Evolutionary conservation across 805 yeast species (phyloP).

Genomic region (Schwanniomyces vanrijiae): DNA sequence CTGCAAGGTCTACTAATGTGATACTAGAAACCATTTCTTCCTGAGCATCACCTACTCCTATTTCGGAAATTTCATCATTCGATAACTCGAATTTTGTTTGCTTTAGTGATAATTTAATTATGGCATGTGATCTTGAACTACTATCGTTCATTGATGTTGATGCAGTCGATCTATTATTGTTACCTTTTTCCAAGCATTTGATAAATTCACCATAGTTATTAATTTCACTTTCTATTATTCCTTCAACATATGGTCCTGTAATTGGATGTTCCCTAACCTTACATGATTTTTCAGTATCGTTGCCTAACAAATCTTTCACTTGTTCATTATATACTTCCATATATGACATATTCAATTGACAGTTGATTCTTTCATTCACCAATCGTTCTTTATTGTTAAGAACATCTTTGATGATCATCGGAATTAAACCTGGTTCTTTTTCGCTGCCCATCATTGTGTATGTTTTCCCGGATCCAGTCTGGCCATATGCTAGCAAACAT

Average conservation of each 20-base stretch:
- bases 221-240: constrained; percentile 53
- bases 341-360: constrained; percentile 53
- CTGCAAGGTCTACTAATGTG: constrained; percentile 77
- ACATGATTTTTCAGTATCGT: constrained; percentile 24
- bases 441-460: constrained; percentile 42
- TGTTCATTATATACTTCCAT: constrained; percentile 79
- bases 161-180: constrained; percentile 61
- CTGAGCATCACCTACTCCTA: constrained; percentile 35
- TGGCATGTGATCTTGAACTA: constrained; percentile 82
- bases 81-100: constrained; percentile 46
- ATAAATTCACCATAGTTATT: constrained; percentile 50
- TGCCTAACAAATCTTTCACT: constrained; percentile 59
- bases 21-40: constrained; percentile 59
- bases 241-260: constrained; percentile 73
- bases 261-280: constrained; percentile 65
- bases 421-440: constrained; percentile 38
- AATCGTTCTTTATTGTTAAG: constrained; percentile 42
- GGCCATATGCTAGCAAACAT: constrained; percentile 45
- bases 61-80: constrained; percentile 27
- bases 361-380: constrained; percentile 35
- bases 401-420: constrained; percentile 50
- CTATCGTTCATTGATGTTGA: constrained; percentile 69
- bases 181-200: constrained; percentile 50
- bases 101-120: constrained; percentile 59
- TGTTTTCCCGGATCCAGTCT: constrained; percentile 44